Evolutionary conservation across 495 filamentous ascomycete species (phyloP), one percentile per base, ranked within the genome.

Genomic region (Hyaloscypha bicolor): DNA sequence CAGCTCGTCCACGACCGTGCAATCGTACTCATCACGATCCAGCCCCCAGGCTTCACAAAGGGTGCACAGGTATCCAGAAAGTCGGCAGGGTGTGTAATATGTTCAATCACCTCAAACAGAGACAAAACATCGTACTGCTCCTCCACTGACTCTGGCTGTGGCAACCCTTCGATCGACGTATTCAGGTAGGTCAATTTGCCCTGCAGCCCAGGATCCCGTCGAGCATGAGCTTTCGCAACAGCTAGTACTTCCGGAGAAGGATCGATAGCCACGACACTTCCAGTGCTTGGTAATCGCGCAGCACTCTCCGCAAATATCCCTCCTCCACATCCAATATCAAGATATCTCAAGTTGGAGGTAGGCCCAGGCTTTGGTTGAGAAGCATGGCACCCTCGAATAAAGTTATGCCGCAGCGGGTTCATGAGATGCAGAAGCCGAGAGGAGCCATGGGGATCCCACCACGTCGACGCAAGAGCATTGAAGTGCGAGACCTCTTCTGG

Each of bases 401-500:
- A 98, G 74, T 93, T 88, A 77, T 97, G 93, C 37, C 95, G 93
- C 52, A 96, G 87, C 11, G 96, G 95, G 81, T 99, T 98, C 95
- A 99, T 98, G 58, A 96, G 88, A 77, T 98, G 96, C 2, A 99
- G 88, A 68, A 97, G 88, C 16, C 94, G 88, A 0, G 93, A 97
- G 22, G 93, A 88, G 62, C 95, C 95, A 78, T 96, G 88, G 2
- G 95, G 92, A 79, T 98, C 96, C 95, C 95, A 99, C 95, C 95
- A 99, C 72, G 88, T 88, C 71, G 89, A 91, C 73, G 96, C 95
- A 67, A 99, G 92, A 68, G 88, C 85, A 73, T 92, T 91, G 85
- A 99, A 99, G 80, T 99, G 95, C 51, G 92, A 90, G 66, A 98
- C 83, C 81, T 99, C 95, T 73, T 87, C 83, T 60, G 89, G 85